These are phyloP conservation scores for Abrus pulchellus DNA, from an alignment of 306 rosid species.

Conservation along the genomic window DNA sequence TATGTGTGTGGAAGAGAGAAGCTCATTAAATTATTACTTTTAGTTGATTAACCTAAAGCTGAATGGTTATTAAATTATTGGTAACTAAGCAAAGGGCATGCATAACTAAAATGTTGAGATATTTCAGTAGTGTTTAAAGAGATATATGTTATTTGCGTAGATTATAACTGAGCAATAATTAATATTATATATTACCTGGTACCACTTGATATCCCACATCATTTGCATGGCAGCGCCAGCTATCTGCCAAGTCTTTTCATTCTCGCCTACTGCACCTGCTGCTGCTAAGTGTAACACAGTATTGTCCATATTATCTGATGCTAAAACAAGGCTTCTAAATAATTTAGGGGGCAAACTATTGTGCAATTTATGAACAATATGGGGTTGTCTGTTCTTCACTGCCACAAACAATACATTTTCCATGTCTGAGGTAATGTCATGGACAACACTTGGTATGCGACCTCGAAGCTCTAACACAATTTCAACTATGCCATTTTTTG, in stretches of 20 bases:
- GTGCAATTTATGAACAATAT: not conserved
- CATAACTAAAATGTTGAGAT: too few relatives aligned
- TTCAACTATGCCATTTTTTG: conserved; percentile 45
- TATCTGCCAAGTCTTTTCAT: conserved; percentile 39
- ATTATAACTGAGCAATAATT: too few relatives aligned
- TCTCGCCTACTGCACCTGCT: too few relatives aligned
- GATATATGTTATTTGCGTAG: too few relatives aligned
- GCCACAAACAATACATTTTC: conserved; percentile 45
- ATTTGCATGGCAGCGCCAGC: conserved; percentile 51
- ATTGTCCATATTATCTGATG: not conserved
- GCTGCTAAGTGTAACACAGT: conserved; percentile 45
- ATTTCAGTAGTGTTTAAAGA: too few relatives aligned
- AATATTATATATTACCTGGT: conserved; percentile 18
- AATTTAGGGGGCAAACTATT: not conserved
- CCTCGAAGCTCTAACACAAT: conserved; percentile 19
- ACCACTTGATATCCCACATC: conserved; percentile 58
- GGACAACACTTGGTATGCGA: conserved; percentile 24
- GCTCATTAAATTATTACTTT: too few relatives aligned
- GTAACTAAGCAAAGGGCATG: too few relatives aligned
- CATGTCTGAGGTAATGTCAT: conserved; percentile 25
- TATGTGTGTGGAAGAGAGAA: too few relatives aligned
- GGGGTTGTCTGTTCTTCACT: conserved; percentile 36
- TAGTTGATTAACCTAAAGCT: too few relatives aligned
- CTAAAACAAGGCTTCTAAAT: not conserved
- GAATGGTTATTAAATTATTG: too few relatives aligned